Evolutionary conservation across 2,329 filamentous ascomycete species (phyloP).

Genomic region (Epichloe glyceriae): DNA sequence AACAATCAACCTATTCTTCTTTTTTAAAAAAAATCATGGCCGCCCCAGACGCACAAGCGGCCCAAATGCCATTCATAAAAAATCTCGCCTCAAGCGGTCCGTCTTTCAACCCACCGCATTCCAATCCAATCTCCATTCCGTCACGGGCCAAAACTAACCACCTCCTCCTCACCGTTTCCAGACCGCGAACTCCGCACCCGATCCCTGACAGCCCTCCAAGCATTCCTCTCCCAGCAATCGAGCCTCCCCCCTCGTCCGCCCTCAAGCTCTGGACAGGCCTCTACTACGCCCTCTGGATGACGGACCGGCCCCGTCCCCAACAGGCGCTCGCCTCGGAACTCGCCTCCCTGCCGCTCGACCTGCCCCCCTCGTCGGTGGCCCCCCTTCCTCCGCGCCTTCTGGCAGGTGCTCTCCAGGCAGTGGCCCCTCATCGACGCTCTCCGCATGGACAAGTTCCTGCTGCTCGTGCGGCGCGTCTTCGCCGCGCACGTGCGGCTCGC

Average conservation of each 20-base stretch:
- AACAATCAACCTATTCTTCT: too few species aligned
- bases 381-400: conserved; percentile 51
- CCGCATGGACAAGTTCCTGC: conserved; percentile 85
- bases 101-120: conserved; percentile 15
- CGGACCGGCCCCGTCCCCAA: conserved; percentile 76
- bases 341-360: conserved; percentile 47
- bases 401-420: conserved; percentile 55
- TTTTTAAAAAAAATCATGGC: not conserved
- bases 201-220: conserved; percentile 62
- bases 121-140: too few species aligned
- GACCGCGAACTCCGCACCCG: conserved; percentile 68
- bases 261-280: conserved; percentile 91
- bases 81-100: conserved; percentile 74
- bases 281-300: conserved; percentile 91
- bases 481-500: conserved; percentile 49
- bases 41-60: conserved; percentile 17
- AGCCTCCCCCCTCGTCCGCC: conserved; percentile 53
- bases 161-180: conserved; percentile 21
- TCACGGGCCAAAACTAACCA: not conserved
- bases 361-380: conserved; percentile 33
- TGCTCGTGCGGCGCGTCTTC: conserved; percentile 69
- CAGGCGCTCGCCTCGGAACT: conserved; percentile 71
- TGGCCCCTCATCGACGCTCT: conserved; percentile 64
- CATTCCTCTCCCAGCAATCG: conserved; percentile 56
- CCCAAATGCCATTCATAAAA: conserved; percentile 61